Base-by-base conservation (phyloP, 345 rosid genomes). In the Limnanthes douglasii region DNA sequence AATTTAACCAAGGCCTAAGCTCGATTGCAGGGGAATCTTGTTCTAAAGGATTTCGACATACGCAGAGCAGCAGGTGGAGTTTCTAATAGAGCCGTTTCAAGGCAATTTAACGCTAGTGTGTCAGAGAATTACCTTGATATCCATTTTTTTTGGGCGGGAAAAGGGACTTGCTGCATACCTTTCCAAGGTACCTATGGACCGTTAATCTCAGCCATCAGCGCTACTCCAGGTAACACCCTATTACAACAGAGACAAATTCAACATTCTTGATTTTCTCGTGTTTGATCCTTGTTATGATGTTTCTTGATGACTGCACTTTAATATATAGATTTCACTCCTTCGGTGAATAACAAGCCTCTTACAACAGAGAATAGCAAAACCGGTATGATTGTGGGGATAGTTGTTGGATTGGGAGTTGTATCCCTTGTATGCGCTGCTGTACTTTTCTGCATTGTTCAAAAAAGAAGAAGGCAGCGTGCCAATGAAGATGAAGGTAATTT, bases 91-190 rank as follows among this genome's bases (percentile, higher is more conserved):
- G 72, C 47, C 13, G 40, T 37, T 57, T 28, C 19, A 25, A 69
- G 71, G 61, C 69, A 38, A 6, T 70, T 70, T 33, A 62, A 29
- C 34, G 53, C 58, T 25, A 48, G 38, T 19, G 75, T 70, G 37
- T 31, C 66, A 2, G 75, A 67, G 24, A 74, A 67, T 54, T 25
- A 67, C 48, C 43, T 70, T 3, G 78, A 74, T 53, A 54, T 74
- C 26, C 84, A 67, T 57, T 56, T 74, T 37, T 59, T 70, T 33
- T 74, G 84, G 84, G 68, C 75, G 59, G 84, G 84, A 30, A 70
- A 74, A 40, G 78, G n/a, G n/a, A n/a, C n/a, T n/a, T n/a, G n/a
- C n/a, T n/a, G 70, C 42, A 50, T 48, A 43, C 75, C 85, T 40
- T 35, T 43, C 10, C 54, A 60, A 49, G 75, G 84, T 15, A 37